Evolutionary conservation across 2,329 filamentous ascomycete genomes (phyloP), one percentile per base, ranked within the genome.

Genomic region (Aspergillus tubingensis): DNA sequence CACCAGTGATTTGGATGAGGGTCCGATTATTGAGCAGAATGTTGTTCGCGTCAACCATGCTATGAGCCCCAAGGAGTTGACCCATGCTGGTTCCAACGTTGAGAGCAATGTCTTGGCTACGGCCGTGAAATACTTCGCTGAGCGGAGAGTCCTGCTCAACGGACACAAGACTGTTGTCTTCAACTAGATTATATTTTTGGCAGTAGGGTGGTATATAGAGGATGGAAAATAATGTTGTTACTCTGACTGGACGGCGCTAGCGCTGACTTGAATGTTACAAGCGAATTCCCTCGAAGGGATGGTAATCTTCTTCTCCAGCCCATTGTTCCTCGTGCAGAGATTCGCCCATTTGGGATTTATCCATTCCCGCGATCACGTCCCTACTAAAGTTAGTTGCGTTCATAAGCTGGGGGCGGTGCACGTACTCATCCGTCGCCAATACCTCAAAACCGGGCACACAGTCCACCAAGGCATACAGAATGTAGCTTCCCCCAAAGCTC

Each of bases 21-120:
- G 91, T 2, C 91, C 91, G 10, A 95, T 95, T 68, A 95, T 95
- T 68, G 91, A 94, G 83, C 91, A 95, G 83, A 84, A 90, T 58
- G 87, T 94, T 57, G 84, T 88, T 5, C 81, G 91, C 15, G 91
- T 94, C 25, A 88, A 91, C 73, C 91, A 95, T 77, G 84, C 82
- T 66, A 86, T 92, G 85, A 88, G 85, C 68, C 83, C 91, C 17
- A 91, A 90, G 81, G 86, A 89, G 73, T 76, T 94, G 72, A 89
- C 91, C 2, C 88, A 91, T 69, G 90, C 92, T 74, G 91, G 91
- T 11, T 91, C 88, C 68, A 93, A 92, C 66, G 89, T 94, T 8
- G 91, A 95, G 83, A 92, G 88, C 72, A 90, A 92, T 76, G 91
- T 93, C 6, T 77, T 95, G 67, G 91, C 90, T 3, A 87, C 90